Percentiles rank a stretch among this genome's conserved stretches.
phyloP scores from a whole-genome alignment of 1,139 yeast genomes.

The Nakaseomyces bracarensis region DNA sequence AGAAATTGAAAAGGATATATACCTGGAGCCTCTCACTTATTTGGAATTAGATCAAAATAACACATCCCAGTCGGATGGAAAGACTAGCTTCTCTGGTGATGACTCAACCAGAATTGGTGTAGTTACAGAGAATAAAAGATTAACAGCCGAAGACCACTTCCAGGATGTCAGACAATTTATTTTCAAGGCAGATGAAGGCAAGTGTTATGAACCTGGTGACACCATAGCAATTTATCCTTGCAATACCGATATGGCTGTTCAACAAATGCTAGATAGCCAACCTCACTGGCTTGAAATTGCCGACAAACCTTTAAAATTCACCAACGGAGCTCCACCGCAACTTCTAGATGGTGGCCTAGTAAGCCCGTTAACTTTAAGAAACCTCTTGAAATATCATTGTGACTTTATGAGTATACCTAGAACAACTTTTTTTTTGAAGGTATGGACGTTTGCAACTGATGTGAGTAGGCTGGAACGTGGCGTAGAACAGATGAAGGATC shows the following conservation, averaged over 20 bases:
- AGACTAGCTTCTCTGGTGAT: slow-evolving; percentile 17
- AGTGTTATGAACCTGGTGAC: slow-evolving; percentile 66
- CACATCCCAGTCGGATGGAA: no score
- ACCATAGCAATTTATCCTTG: slow-evolving; percentile 68
- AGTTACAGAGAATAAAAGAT: slow-evolving; percentile 44
- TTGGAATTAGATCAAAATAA: slow-evolving; percentile 13
- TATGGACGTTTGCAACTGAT: slow-evolving; percentile 66
- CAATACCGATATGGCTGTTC: slow-evolving; percentile 59
- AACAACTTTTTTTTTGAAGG: slow-evolving; percentile 61
- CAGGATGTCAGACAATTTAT: slow-evolving; percentile 76
- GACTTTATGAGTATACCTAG: slow-evolving; percentile 81
- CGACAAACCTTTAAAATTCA: slow-evolving; percentile 36
- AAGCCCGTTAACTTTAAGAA: slow-evolving; percentile 52
- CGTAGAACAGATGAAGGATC: slow-evolving; percentile 41
- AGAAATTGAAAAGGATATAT: slow-evolving; percentile 20
- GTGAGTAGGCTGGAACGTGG: slow-evolving; percentile 23
- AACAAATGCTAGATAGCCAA: slow-evolving; percentile 57
- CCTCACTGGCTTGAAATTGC: slow-evolving; percentile 61
- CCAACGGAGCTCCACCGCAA: slow-evolving; percentile 25
- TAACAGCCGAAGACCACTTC: slow-evolving; percentile 67
- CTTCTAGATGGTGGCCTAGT: slow-evolving; percentile 54
- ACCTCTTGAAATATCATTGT: slow-evolving; percentile 67
- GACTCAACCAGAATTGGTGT: slow-evolving; percentile 35
- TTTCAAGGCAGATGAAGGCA: slow-evolving; percentile 31
- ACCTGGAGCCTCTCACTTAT: slow-evolving; percentile 25